Base-by-base conservation (phyloP, 768 basidiomycete genomes). In the Boletales sp. region DNA sequence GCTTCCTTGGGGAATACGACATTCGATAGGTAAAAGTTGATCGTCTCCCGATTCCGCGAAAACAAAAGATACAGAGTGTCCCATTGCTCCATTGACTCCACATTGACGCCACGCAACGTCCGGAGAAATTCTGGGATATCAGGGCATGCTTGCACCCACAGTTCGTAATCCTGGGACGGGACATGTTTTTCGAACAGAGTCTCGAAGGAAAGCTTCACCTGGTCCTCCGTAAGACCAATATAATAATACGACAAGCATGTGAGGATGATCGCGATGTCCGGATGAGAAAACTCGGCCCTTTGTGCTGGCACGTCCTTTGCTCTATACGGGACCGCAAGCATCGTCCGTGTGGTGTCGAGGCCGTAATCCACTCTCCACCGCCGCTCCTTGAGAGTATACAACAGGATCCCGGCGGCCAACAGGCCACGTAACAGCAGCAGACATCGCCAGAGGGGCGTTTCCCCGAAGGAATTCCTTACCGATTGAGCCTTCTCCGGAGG, bases 281-380 rank as follows among this genome's bases (percentile, higher is more conserved):
- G 79, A 54, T 81, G 79, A 5, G 75, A 76, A 40, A 81, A 81
- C 43, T 81, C 77, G 34, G 78, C 71, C 29, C 71, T 64, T 12
- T 62, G 51, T 13, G 75, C 64, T 0, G 80, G 79, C 6, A 72
- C 63, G 42, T 81, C 79, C 53, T 78, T 81, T 0, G 79, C 80
- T 15, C 73, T 66, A 48, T 77, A 81, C 0, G 80, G 79, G 1
- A 81, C 78, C 1, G 79, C 78, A 1, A 80, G 68, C 53, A 74
- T 60, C 1, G 77, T 71, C 4, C 80, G 70, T 7, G 40, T 52
- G 2, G 55, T 56, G 41, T 75, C 74, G 6, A 78, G 69, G 2
- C 80, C 79, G 53, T 77, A 81, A 40, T 81, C 74, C 0, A 81
- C 79, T 29, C 79, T 58, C 76, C 77, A 81, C 11, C 77, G 70